Conservation (phyloP, 805 yeast genomes). For the Yueomyces sinensis region DNA sequence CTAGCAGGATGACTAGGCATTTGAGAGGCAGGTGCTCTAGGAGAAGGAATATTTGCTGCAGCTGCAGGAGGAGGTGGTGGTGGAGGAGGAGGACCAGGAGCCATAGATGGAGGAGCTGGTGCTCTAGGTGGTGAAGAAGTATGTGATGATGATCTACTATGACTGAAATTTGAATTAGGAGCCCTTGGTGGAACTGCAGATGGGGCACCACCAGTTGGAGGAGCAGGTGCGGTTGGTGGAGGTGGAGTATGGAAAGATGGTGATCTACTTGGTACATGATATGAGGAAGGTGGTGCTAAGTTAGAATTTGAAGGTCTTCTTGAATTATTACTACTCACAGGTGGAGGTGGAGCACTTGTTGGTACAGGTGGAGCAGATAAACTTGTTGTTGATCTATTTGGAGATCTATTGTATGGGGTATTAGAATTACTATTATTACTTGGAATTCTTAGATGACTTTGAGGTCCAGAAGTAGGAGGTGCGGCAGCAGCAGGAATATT, state of each 20-base stretch:
- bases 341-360: slow-evolving; percentile 1
- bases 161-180: slow-evolving; percentile 7
- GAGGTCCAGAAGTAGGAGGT: slow-evolving; percentile 3
- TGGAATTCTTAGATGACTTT: no score
- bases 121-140: slow-evolving; percentile 6
- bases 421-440: no score
- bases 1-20: slow-evolving; percentile 5
- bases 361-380: neutral
- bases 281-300: slow-evolving; percentile 2
- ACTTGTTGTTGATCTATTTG: neutral
- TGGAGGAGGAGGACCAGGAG: slow-evolving; percentile 12
- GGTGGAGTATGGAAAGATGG: slow-evolving; percentile 17
- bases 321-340: neutral
- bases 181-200: slow-evolving; percentile 11
- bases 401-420: neutral
- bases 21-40: slow-evolving; percentile 1
- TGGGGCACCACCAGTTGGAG: slow-evolving; percentile 14
- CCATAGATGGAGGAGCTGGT: slow-evolving; percentile 14
- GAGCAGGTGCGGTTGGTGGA: slow-evolving; percentile 9
- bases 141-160: neutral
- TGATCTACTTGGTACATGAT: slow-evolving; percentile 4
- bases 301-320: neutral
- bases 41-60: slow-evolving; percentile 12
- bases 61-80: slow-evolving; percentile 13
- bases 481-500: slow-evolving; percentile 9